Base-by-base conservation (phyloP, 176 grass and related monocot species). In the Oryza punctata region DNA sequence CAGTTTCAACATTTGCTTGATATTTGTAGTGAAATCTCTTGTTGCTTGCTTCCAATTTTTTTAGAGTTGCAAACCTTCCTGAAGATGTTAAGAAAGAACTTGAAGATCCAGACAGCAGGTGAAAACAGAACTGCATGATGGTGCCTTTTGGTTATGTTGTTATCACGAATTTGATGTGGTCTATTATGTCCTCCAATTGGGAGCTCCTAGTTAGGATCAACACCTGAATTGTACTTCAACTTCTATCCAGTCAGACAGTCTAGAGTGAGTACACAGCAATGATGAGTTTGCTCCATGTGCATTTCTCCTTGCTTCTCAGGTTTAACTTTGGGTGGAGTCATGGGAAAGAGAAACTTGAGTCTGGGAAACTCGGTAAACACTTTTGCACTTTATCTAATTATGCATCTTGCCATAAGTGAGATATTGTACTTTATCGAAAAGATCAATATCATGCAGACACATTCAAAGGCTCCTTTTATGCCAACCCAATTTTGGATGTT, bases 291-390 rank as follows among this genome's bases (percentile, higher is more conserved):
- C 24, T 78, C 65, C 43, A 7, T 41, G 6, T n/a, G 0, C 3
- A 15, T 12, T 65, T 78, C 13, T 60, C 15, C 24, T 65, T 85
- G 14, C 69, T 54, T 10, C 12, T 3, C 13, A 98, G 96, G 29
- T 98, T 90, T 87, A 98, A 73, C 77, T 98, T 98, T 65, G 96
- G 96, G 35, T 98, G 96, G 93, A 98, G 96, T 69, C 96, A 98
- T 88, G 96, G 92, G 77, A 98, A 93, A 85, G 96, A 95, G 77
- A 90, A 85, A 73, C 72, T 98, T 70, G 96, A 95, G 83, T 93
- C 89, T 45, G 93, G 93, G 63, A 98, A 95, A 90, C 82, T 89
- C 26, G 96, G 96, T 95, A 91, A 65, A 61, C 33, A 83, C 26
- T 78, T 27, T 26, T 21, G 70, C 23, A 7, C 49, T 84, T n/a